Conservation (phyloP, 495 filamentous ascomycete species). For the Sphaerosporella brunnea region DNA sequence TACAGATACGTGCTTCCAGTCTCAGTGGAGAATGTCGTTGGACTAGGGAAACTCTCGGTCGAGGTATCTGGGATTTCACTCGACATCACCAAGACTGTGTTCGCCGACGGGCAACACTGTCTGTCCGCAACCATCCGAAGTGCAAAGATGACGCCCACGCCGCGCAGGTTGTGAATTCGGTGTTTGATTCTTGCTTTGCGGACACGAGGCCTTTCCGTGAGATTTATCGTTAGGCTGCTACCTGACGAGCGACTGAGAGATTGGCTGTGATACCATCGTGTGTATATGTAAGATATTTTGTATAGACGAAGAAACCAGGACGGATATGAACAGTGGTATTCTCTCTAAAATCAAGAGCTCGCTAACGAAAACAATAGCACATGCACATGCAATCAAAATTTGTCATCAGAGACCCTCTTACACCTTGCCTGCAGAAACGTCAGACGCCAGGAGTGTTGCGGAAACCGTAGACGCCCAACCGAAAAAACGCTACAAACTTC, state of each 20-base stretch:
- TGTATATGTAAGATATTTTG: not conserved
- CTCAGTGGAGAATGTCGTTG: slow-evolving; percentile 89
- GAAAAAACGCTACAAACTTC: too few relatives aligned
- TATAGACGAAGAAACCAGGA: slow-evolving; percentile 18
- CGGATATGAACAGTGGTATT: not conserved
- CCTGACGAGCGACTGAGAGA: not conserved
- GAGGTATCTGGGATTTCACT: slow-evolving; percentile 71
- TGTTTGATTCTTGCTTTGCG: slow-evolving; percentile 90
- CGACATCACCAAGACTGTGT: slow-evolving; percentile 92
- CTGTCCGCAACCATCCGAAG: slow-evolving; percentile 51
- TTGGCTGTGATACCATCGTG: not conserved
- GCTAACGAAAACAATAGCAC: too few relatives aligned
- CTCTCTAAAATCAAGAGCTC: too few relatives aligned
- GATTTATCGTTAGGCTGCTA: slow-evolving; percentile 52
- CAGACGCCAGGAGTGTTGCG: not conserved
- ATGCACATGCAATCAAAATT: too few relatives aligned
- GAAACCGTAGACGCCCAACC: not conserved
- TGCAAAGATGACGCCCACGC: slow-evolving; percentile 82
- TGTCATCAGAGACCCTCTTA: too few relatives aligned
- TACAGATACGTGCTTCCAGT: slow-evolving; percentile 75
- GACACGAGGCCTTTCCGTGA: slow-evolving; percentile 94
- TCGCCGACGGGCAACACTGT: slow-evolving; percentile 54
- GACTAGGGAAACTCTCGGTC: slow-evolving; percentile 63
- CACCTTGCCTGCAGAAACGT: too few relatives aligned
- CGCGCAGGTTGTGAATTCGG: slow-evolving; percentile 74